Percentiles rank a stretch among this genome's conserved stretches.
These are phyloP conservation scores for Serendipita vermifera DNA, from an alignment of 768 basidiomycete species.

Conservation along the genomic window DNA sequence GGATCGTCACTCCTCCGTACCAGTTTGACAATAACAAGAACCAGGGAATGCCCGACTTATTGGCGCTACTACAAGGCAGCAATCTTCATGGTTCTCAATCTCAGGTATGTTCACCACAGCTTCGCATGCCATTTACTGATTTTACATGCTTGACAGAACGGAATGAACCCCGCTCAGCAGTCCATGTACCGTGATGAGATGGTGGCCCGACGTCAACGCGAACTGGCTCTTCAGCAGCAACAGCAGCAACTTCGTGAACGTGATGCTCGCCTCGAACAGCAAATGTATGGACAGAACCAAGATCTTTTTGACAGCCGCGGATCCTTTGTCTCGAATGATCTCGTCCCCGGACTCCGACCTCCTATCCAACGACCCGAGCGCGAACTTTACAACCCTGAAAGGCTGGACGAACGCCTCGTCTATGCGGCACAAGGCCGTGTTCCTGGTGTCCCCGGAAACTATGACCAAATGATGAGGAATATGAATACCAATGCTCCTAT, in stretches of 20 bases:
- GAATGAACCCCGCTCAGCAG: too few species aligned
- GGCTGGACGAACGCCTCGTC: not conserved
- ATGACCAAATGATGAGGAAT: conserved; percentile 6
- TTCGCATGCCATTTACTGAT: too few species aligned
- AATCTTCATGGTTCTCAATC: not conserved
- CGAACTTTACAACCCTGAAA: not conserved
- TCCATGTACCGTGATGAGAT: not conserved
- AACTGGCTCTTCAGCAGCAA: conserved; percentile 3
- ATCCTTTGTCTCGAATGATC: not conserved
- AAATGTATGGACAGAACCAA: not conserved
- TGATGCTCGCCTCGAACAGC: not conserved
- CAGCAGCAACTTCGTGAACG: conserved; percentile 1
- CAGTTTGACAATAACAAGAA: conserved; percentile 5
- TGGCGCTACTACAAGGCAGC: not conserved
- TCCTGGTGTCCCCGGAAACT: conserved; percentile 1
- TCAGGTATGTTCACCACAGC: too few species aligned
- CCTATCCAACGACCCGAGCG: conserved; percentile 7
- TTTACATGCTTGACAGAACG: too few species aligned
- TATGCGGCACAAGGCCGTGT: conserved; percentile 8
- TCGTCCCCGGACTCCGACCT: conserved; percentile 5
- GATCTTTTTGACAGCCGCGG: not conserved
- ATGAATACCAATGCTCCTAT: not conserved
- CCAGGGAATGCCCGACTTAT: not conserved
- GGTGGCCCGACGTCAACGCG: not conserved
- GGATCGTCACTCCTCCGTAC: not conserved